Evolutionary conservation across 2,329 filamentous ascomycete species (phyloP).

Genomic region (Pseudogymnoascus verrucosus): DNA sequence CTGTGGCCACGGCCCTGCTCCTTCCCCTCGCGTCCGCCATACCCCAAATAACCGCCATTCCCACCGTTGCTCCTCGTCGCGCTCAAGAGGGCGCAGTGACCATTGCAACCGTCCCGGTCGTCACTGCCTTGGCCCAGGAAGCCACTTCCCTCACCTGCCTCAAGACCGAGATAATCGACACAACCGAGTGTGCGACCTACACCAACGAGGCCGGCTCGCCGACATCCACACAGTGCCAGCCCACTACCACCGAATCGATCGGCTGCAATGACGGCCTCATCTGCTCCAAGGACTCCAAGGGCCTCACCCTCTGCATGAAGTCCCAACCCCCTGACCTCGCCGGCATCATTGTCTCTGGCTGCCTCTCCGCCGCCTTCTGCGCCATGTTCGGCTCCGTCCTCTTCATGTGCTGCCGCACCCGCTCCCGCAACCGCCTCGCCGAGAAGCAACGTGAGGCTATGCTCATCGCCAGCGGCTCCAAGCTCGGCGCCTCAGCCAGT

Average conservation of each 20-base stretch:
- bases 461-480: neutral
- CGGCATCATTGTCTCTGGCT: neutral
- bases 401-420: conserved; percentile 3
- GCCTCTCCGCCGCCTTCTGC: neutral
- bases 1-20: conserved; percentile 3
- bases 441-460: conserved; percentile 2
- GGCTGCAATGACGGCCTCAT: conserved; percentile 3
- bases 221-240: neutral
- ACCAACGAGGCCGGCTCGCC: neutral
- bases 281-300: neutral
- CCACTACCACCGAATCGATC: neutral
- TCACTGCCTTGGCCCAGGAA: neutral
- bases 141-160: neutral
- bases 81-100: neutral
- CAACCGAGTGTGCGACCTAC: neutral
- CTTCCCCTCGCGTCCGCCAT: neutral
- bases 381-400: conserved; percentile 6
- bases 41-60: neutral
- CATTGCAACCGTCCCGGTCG: neutral
- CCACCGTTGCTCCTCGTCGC: neutral
- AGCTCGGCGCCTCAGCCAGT: neutral
- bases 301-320: neutral
- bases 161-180: neutral
- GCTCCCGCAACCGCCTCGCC: neutral
- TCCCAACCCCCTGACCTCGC: neutral